Evolutionary conservation across 2,329 filamentous ascomycete species (phyloP).

Genomic region (Aspergillus spinulosporus): DNA sequence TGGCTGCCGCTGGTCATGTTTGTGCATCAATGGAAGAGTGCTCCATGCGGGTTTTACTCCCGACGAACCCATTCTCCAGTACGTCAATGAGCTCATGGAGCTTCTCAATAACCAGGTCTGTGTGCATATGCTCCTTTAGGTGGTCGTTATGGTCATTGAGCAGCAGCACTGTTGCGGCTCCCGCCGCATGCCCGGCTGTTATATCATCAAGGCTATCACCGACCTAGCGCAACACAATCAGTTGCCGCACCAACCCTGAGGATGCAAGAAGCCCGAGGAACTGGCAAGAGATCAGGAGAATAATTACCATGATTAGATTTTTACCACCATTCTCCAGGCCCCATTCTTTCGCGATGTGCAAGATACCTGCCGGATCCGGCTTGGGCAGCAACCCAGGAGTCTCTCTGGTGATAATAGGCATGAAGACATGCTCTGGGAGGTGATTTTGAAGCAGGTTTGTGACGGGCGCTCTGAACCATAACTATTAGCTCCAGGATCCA

Average conservation of each 20-base stretch:
- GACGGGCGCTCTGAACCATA: slow-evolving; percentile 40
- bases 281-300: not conserved
- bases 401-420: slow-evolving; percentile 83
- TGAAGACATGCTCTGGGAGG: slow-evolving; percentile 66
- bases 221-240: slow-evolving; percentile 35
- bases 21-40: slow-evolving; percentile 13
- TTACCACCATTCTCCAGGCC: slow-evolving; percentile 54
- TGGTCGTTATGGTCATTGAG: slow-evolving; percentile 77
- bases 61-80: slow-evolving; percentile 72
- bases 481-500: not conserved
- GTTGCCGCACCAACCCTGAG: not conserved
- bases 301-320: slow-evolving; percentile 40
- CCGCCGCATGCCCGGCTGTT: slow-evolving; percentile 77
- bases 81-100: slow-evolving; percentile 76
- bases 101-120: slow-evolving; percentile 69
- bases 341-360: slow-evolving; percentile 82
- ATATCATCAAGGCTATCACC: slow-evolving; percentile 91
- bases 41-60: slow-evolving; percentile 34
- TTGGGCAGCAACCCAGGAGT: slow-evolving; percentile 66
- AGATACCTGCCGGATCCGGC: slow-evolving; percentile 80
- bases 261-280: not conserved
- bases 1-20: slow-evolving; percentile 6
- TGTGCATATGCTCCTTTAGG: slow-evolving; percentile 70
- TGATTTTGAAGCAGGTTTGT: slow-evolving; percentile 64
- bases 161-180: slow-evolving; percentile 86